These are phyloP conservation scores for Gossypioides kirkii DNA, from an alignment of 345 rosid species.

Conservation along the genomic window DNA sequence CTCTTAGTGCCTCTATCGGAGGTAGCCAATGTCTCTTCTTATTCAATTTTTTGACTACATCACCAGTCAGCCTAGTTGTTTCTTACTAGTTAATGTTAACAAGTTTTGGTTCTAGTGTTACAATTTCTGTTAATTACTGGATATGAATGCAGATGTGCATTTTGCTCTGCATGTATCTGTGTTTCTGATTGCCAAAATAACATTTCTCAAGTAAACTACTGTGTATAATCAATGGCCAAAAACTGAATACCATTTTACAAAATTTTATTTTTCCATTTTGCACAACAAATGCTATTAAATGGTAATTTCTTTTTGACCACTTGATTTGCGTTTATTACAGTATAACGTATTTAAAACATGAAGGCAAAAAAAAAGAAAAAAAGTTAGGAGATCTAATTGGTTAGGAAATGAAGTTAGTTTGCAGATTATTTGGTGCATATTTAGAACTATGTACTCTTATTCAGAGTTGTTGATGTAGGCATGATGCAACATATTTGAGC, in stretches of 20 bases:
- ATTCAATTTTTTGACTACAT: conserved; percentile 1
- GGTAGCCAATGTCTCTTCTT: conserved; percentile 37
- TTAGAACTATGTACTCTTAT: background rate
- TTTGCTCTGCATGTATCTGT: background rate
- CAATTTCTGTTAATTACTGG: background rate
- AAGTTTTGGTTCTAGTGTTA: background rate
- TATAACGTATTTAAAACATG: background rate
- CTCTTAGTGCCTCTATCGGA: conserved; percentile 80
- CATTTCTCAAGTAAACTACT: background rate
- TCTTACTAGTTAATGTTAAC: background rate
- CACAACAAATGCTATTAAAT: background rate
- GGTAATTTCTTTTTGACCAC: background rate
- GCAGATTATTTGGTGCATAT: background rate
- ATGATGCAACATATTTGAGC: background rate
- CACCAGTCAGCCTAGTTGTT: background rate
- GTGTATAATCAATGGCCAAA: background rate
- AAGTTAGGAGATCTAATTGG: background rate
- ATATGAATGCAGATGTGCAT: background rate
- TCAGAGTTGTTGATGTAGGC: background rate
- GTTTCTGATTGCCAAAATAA: background rate
- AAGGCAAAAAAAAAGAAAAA: background rate
- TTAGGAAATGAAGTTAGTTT: background rate
- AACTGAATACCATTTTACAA: background rate
- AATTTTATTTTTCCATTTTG: background rate
- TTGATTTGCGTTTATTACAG: background rate